Evolutionary conservation across 208 protist genomes (phyloP), one percentile per base, ranked within the genome.

Genomic region (Wallacemonas sp.): DNA sequence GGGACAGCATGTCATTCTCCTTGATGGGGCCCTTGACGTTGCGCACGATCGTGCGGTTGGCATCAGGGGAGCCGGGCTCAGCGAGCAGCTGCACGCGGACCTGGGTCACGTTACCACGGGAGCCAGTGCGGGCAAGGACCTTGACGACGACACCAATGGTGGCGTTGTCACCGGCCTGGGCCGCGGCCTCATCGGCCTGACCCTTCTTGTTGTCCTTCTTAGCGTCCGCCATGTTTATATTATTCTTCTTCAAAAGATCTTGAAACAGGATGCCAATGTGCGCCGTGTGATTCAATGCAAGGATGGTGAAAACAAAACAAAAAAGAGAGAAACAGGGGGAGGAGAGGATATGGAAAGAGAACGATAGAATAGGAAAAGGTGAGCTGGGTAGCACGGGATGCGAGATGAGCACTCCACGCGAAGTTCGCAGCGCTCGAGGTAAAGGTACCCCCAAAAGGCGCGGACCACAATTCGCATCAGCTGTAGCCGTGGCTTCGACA

Each of bases 11-110:
- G 83, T 99, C 99, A 65, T 94, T 96, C 66, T 98, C 93, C 73
- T 98, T 96, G 70, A 99, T 98, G 54, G 99, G 98, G 54, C 98
- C 99, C 84, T 99, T 99, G 70, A 99, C 98, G 86, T 99, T 99
- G 77, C 99, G 96, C 77, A 99, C 91, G 75, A 99, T 98, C 8
- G 84, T 93, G 69, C 99, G 92, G 81, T 91, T 93, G 49, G 84
- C 85, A 42, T 98, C 87, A 44, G 84, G 80, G 34, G 84, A 91
- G 30, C 87, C 89, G 46, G 88, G 80, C 70, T 93, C 87, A 54
- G 94, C 86, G 69, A 99, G 80, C 64, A 99, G 97, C 39, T 94
- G 82, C 39, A 98, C 97, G 62, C 93, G 92, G 73, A 99, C 97
- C 91, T 99, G 98, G 36, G 98, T 99, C 72, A 99, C 97, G 76